Evolutionary conservation across 2,329 filamentous ascomycete genomes (phyloP).

Genomic region (Fusarium concolor): DNA sequence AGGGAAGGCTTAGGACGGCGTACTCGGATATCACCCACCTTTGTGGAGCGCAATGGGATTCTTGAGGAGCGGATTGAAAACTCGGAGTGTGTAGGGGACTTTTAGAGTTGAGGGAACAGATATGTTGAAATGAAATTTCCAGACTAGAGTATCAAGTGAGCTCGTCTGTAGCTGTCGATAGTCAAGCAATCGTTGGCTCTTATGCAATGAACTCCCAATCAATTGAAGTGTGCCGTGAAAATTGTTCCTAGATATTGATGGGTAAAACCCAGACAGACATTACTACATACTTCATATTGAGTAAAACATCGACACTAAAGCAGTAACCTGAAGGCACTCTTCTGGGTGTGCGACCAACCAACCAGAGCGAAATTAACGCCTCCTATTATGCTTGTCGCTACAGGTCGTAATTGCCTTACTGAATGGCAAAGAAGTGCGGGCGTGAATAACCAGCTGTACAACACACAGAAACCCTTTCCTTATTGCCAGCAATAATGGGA

Average conservation of each 20-base stretch:
- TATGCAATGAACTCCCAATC: background rate
- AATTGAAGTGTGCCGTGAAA: slow-evolving; percentile 9
- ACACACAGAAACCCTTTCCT: background rate
- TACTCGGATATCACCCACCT: slow-evolving; percentile 38
- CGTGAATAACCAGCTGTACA: background rate
- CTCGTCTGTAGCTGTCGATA: slow-evolving; percentile 41
- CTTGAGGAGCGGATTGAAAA: slow-evolving; percentile 39
- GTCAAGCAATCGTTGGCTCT: slow-evolving; percentile 37
- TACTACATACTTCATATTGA: background rate
- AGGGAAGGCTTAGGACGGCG: slow-evolving; percentile 44
- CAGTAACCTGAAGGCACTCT: background rate
- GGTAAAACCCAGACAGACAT: background rate
- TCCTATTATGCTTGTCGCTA: background rate
- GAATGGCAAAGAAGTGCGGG: background rate
- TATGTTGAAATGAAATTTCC: slow-evolving; percentile 36
- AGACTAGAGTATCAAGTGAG: slow-evolving; percentile 52
- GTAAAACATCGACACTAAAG: background rate
- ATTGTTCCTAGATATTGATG: background rate
- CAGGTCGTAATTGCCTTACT: background rate
- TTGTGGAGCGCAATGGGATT: slow-evolving; percentile 35
- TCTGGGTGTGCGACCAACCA: background rate
- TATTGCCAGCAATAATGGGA: background rate
- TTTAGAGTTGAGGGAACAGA: slow-evolving; percentile 41
- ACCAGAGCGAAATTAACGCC: background rate
- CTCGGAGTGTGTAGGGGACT: slow-evolving; percentile 48